phyloP scores from a whole-genome alignment of 163 green algal genomes.

The Coccomyxa subellipsoidea region DNA sequence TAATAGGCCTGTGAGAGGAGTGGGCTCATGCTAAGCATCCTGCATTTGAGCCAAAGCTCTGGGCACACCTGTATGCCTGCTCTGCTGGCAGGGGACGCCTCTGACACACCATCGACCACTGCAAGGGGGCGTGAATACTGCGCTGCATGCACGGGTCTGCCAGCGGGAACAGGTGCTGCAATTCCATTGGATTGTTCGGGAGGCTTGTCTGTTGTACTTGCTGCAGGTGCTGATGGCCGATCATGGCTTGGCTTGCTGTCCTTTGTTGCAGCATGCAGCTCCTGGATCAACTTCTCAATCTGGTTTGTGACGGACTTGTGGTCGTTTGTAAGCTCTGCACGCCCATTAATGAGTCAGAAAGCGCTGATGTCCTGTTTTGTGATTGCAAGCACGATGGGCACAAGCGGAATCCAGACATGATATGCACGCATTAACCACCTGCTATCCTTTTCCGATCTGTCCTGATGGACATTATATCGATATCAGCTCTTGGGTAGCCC shows the following conservation, averaged over 20 bases:
- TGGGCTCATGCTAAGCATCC: too few relatives aligned
- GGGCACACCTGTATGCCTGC: not conserved
- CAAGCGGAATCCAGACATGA: not conserved
- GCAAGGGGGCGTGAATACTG: not conserved
- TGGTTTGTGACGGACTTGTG: not conserved
- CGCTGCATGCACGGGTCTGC: not conserved
- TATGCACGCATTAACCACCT: not conserved
- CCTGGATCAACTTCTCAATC: not conserved
- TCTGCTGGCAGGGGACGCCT: not conserved
- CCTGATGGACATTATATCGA: not conserved
- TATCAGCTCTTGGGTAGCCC: not conserved
- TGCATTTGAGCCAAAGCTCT: too few relatives aligned
- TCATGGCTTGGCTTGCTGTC: not conserved
- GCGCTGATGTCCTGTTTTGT: too few relatives aligned
- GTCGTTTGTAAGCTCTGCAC: slow-evolving; percentile 7
- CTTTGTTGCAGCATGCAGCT: not conserved
- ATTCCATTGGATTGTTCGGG: not conserved
- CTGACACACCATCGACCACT: not conserved
- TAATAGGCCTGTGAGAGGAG: too few relatives aligned
- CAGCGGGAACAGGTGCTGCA: not conserved
- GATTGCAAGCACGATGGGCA: not conserved
- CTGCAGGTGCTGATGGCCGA: not conserved
- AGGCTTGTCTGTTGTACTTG: not conserved
- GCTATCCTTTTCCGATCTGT: not conserved
- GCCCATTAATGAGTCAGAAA: not conserved